Evolutionary conservation across 2,329 filamentous ascomycete genomes (phyloP).

Genomic region (Colletotrichum endophyticum): DNA sequence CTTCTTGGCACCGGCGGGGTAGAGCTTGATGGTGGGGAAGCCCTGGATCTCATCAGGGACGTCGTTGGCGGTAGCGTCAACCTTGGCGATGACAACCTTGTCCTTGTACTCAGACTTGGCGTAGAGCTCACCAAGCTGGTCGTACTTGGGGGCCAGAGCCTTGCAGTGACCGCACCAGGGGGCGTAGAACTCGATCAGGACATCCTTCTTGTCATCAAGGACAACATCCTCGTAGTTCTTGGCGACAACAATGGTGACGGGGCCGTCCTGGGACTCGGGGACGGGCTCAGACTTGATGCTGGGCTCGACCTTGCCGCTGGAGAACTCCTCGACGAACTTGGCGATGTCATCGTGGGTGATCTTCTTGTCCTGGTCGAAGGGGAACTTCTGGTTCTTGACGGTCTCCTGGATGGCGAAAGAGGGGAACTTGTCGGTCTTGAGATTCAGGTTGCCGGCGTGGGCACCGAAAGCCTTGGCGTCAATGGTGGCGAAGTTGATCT

Average conservation of each 20-base stretch:
- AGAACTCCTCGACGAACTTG: slow-evolving; percentile 85
- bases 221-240: slow-evolving; percentile 93
- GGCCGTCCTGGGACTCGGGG: slow-evolving; percentile 89
- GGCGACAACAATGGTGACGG: slow-evolving; percentile 88
- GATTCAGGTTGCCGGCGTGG: slow-evolving; percentile 96
- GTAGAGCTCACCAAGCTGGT: slow-evolving; percentile 84
- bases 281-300: slow-evolving; percentile 99
- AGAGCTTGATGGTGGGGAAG: slow-evolving; percentile 99
- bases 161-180: slow-evolving; percentile 99
- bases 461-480: slow-evolving; percentile 94
- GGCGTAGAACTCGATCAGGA: slow-evolving; percentile 97
- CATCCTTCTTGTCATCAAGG: slow-evolving; percentile 93
- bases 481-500: slow-evolving; percentile 97
- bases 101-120: slow-evolving; percentile 78
- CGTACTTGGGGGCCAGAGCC: slow-evolving; percentile 94
- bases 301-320: slow-evolving; percentile 86
- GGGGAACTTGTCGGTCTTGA: slow-evolving; percentile 93
- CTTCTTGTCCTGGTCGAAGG: slow-evolving; percentile 83
- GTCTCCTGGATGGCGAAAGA: slow-evolving; percentile 98
- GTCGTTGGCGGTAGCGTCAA: slow-evolving; percentile 95
- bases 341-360: slow-evolving; percentile 75
- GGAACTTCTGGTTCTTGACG: slow-evolving; percentile 95
- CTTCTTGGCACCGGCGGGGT: slow-evolving; percentile 87
- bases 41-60: slow-evolving; percentile 96
- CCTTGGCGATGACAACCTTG: slow-evolving; percentile 93